Evolutionary conservation across 805 yeast genomes (phyloP).

Genomic region (Starmerella cellae): DNA sequence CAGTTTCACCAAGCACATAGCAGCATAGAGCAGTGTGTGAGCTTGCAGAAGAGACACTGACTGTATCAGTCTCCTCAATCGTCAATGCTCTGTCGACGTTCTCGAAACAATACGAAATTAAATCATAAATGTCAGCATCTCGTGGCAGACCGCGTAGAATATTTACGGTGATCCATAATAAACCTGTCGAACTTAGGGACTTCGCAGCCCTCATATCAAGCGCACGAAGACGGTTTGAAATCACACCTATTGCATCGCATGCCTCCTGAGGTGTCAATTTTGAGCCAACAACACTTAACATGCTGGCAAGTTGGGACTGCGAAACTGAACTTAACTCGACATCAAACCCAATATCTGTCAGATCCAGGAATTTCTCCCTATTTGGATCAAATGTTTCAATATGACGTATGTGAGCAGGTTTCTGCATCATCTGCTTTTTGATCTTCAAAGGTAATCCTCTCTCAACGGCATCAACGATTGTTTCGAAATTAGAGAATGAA

Average conservation of each 20-base stretch:
- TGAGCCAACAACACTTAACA: constrained; percentile 10
- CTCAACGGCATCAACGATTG: constrained; percentile 9
- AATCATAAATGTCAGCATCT: constrained; percentile 11
- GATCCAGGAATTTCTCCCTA: background rate
- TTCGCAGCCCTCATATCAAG: background rate
- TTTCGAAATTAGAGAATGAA: constrained; percentile 1
- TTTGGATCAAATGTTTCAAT: background rate
- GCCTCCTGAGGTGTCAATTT: background rate
- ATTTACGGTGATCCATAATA: constrained; percentile 15
- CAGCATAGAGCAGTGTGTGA: constrained; percentile 13
- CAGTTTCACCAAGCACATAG: constrained; percentile 17
- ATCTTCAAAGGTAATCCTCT: constrained; percentile 5
- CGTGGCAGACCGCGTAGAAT: constrained; percentile 7
- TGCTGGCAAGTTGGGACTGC: constrained; percentile 3
- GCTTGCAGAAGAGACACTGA: background rate
- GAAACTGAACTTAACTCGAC: background rate
- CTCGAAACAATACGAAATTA: constrained; percentile 14
- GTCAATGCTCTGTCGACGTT: constrained; percentile 6
- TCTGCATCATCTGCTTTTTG: background rate
- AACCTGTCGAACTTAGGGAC: constrained; percentile 7
- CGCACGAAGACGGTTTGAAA: constrained; percentile 5
- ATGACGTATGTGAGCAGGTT: background rate
- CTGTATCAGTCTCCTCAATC: background rate
- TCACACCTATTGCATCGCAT: background rate
- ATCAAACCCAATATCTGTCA: constrained; percentile 6